A percentile compares a stretch with the other conserved stretches of the same genome.
These are phyloP conservation scores for Ophiocordyceps sinensis DNA, from an alignment of 2,329 filamentous ascomycete genomes.

Conservation along the genomic window DNA sequence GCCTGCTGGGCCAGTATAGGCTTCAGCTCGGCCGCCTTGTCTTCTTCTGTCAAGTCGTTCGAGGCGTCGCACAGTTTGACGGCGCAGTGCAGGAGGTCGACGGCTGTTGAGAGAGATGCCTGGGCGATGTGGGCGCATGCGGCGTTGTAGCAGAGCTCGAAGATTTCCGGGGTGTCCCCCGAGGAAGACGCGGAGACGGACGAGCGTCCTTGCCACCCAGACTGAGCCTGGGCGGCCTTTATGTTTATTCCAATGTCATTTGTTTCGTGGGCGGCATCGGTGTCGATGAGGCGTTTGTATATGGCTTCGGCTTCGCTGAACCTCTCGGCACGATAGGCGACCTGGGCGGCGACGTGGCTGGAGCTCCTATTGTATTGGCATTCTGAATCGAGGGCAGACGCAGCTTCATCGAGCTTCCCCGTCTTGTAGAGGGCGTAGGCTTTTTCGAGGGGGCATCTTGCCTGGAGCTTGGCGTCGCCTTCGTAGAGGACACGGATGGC, in stretches of 20 bases:
- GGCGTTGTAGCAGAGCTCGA: constrained; percentile 71
- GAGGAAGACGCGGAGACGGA: constrained; percentile 27
- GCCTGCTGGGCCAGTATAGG: constrained; percentile 66
- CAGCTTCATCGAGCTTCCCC: constrained; percentile 54
- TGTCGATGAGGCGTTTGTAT: constrained; percentile 43
- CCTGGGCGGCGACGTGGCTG: constrained; percentile 46
- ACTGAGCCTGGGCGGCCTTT: constrained; percentile 57
- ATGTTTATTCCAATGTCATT: constrained; percentile 66
- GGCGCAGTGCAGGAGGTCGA: constrained; percentile 54
- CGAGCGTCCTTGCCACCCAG: constrained; percentile 50
- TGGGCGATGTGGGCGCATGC: constrained; percentile 60
- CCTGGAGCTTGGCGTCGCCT: constrained; percentile 44
- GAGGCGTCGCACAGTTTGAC: constrained; percentile 56
- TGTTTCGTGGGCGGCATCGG: constrained; percentile 42
- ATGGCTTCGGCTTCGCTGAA: constrained; percentile 52
- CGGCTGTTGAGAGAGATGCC: constrained; percentile 49
- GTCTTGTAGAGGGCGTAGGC: constrained; percentile 77
- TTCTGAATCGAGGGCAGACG: constrained; percentile 22
- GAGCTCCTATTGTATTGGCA: constrained; percentile 19
- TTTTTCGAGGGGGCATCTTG: constrained; percentile 51
- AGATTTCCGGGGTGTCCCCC: constrained; percentile 52
- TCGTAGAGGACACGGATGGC: constrained; percentile 55
- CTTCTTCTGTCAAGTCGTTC: constrained; percentile 58
- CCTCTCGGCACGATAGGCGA: constrained; percentile 60
- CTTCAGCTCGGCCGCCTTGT: constrained; percentile 59